Percentiles rank a stretch among this genome's conserved stretches.
These are phyloP conservation scores for Rhododendron ovatum DNA, from an alignment of 148 eudicot species.

Conservation along the genomic window DNA sequence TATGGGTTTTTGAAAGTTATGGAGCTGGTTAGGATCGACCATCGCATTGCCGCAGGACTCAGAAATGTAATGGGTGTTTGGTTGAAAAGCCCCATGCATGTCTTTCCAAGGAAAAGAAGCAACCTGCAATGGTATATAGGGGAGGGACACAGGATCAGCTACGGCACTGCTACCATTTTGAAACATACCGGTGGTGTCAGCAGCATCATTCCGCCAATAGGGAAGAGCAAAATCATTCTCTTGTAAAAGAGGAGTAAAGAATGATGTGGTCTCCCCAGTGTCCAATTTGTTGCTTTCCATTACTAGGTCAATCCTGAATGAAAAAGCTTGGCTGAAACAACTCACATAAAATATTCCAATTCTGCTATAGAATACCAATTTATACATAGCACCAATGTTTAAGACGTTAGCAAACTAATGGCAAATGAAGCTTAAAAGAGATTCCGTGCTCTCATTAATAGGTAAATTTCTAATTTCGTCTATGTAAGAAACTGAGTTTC, in stretches of 20 bases:
- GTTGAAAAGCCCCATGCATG: slow-evolving; percentile 3
- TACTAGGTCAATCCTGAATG: slow-evolving; percentile 3
- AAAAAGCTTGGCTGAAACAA: neutral
- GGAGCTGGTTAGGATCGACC: slow-evolving; percentile 17
- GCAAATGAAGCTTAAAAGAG: neutral
- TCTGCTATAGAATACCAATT: neutral
- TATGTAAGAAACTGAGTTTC: neutral
- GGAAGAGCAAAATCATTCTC: slow-evolving; percentile 3
- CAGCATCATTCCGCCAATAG: slow-evolving; percentile 16
- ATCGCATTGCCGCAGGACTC: slow-evolving; percentile 7
- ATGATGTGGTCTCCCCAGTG: slow-evolving; percentile 10
- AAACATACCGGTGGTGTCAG: slow-evolving; percentile 8
- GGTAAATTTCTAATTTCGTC: neutral
- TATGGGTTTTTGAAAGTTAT: slow-evolving; percentile 9
- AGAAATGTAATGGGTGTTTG: neutral
- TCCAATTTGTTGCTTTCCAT: slow-evolving; percentile 15
- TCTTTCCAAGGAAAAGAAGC: slow-evolving; percentile 8
- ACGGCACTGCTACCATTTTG: slow-evolving; percentile 2
- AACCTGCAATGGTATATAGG: neutral
- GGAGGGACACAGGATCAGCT: slow-evolving; percentile 10
- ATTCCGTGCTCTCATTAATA: neutral
- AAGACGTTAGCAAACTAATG: neutral
- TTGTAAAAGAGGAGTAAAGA: neutral
- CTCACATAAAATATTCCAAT: neutral
- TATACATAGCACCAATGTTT: neutral